These are phyloP conservation scores for Xanthoparmelia taractica DNA, from an alignment of 495 filamentous ascomycete species.

Conservation along the genomic window DNA sequence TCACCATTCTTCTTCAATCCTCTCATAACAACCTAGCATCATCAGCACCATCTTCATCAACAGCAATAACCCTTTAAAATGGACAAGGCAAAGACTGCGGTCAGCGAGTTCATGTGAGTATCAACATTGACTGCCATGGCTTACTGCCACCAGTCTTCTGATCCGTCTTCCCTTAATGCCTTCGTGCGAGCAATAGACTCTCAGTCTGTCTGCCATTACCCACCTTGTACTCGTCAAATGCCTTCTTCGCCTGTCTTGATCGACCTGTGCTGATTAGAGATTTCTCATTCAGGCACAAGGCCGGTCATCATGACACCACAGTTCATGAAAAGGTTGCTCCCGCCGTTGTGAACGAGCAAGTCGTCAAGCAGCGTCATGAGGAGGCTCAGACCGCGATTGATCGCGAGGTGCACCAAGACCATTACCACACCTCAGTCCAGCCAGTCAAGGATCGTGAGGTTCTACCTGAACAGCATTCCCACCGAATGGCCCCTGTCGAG, in stretches of 20 bases:
- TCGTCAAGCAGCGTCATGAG: slow-evolving; percentile 47
- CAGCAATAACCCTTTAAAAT: slow-evolving; percentile 27
- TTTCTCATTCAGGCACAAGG: slow-evolving; percentile 32
- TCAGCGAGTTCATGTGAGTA: slow-evolving; percentile 45
- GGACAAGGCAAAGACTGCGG: slow-evolving; percentile 49
- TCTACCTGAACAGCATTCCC: slow-evolving; percentile 42
- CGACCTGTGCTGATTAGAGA: not conserved
- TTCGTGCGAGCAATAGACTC: slow-evolving; percentile 17
- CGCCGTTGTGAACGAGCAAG: slow-evolving; percentile 49
- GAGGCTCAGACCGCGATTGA: slow-evolving; percentile 50
- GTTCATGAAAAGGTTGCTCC: slow-evolving; percentile 54
- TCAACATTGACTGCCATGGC: slow-evolving; percentile 5
- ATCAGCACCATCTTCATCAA: not conserved
- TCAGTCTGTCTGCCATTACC: slow-evolving; percentile 16
- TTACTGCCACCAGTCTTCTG: slow-evolving; percentile 22
- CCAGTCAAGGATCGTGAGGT: slow-evolving; percentile 42
- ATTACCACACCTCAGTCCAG: slow-evolving; percentile 50
- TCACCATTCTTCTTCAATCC: not conserved
- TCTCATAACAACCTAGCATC: not conserved
- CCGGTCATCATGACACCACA: slow-evolving; percentile 54
- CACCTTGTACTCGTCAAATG: not conserved
- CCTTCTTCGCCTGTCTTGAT: not conserved
- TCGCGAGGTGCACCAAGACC: slow-evolving; percentile 54
- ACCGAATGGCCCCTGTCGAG: slow-evolving; percentile 46
- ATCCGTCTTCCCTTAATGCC: slow-evolving; percentile 16